Conservation (phyloP, 495 filamentous ascomycete species). For the Neurospora sp. region DNA sequence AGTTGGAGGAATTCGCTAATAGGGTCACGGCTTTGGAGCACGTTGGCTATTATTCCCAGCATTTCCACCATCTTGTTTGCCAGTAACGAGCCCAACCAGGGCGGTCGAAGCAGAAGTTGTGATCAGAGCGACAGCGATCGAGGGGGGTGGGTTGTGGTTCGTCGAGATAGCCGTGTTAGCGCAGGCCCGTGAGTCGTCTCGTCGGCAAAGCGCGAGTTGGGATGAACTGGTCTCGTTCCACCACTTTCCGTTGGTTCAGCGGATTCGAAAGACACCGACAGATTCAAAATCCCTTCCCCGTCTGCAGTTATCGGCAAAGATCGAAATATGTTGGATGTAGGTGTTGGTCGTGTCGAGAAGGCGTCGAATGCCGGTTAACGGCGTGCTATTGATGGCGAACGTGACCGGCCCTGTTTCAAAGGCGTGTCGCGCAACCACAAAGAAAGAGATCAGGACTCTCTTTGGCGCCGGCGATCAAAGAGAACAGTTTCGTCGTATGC, state of each 20-base stretch:
- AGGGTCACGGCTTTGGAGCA: conserved; percentile 17
- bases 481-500: background rate
- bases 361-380: background rate
- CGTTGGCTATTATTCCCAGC: conserved; percentile 9
- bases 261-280: background rate
- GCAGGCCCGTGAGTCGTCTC: background rate
- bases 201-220: background rate
- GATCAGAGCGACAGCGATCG: conserved; percentile 2
- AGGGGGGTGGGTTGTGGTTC: background rate
- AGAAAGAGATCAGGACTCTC: background rate
- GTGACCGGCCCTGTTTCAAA: background rate
- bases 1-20: conserved; percentile 30
- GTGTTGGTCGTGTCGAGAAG: background rate
- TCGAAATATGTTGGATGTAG: background rate
- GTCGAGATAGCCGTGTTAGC: background rate
- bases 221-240: background rate
- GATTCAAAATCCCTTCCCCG: background rate
- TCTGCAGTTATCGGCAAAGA: background rate
- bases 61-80: conserved; percentile 13
- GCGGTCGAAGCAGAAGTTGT: conserved; percentile 1
- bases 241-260: background rate
- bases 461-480: background rate
- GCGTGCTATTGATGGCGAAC: background rate
- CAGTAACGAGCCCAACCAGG: conserved; percentile 3
- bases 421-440: background rate